Percentiles rank a stretch among this genome's conserved stretches.
Conservation (phyloP, 805 yeast species). For the Starmerella potacharoeniae region DNA sequence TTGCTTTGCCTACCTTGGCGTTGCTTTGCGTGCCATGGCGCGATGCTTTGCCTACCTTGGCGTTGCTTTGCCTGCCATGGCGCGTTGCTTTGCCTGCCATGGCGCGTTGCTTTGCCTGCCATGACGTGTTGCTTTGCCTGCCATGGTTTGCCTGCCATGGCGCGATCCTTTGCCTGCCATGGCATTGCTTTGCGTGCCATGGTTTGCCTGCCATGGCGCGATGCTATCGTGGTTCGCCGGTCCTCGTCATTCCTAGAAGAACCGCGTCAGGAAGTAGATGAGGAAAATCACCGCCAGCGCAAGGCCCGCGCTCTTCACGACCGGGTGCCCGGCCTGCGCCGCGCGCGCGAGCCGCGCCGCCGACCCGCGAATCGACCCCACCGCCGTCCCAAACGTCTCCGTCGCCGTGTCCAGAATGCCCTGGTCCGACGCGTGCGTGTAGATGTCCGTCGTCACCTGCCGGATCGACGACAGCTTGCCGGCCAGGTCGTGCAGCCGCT, state of each 20-base stretch:
- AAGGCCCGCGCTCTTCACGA: conserved; percentile 48
- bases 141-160: too few relatives aligned
- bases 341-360: conserved; percentile 45
- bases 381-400: conserved; percentile 41
- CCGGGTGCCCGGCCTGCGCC: conserved; percentile 45
- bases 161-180: too few relatives aligned
- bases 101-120: too few relatives aligned
- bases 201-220: too few relatives aligned
- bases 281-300: conserved; percentile 46
- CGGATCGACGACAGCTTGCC: conserved; percentile 54
- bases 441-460: conserved; percentile 55
- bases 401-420: conserved; percentile 34
- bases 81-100: too few relatives aligned
- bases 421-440: conserved; percentile 46
- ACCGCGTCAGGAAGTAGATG: conserved; percentile 43
- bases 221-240: background rate
- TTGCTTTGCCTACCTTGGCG: too few relatives aligned
- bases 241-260: conserved; percentile 32
- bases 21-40: too few relatives aligned
- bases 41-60: too few relatives aligned
- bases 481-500: conserved; percentile 50
- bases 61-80: too few relatives aligned
- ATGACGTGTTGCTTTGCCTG: too few relatives aligned
- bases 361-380: conserved; percentile 40
- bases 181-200: too few relatives aligned